Base-by-base conservation (phyloP, 2,329 filamentous ascomycete species). In the Penicillium vulpinum region DNA sequence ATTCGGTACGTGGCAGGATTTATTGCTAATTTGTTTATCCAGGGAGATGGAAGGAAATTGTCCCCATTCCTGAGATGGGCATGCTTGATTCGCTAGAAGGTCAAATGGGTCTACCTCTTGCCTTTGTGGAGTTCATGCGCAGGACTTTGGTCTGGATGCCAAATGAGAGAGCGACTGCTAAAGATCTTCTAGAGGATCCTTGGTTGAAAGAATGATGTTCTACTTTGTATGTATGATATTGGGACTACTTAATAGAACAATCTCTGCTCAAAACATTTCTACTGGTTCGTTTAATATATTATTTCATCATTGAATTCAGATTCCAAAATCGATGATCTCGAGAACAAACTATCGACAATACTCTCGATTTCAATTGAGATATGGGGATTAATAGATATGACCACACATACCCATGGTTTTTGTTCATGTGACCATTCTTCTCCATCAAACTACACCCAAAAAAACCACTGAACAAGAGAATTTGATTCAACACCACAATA, bases 141-240 rank as follows among this genome's bases (percentile, higher is more conserved):
- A 66, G 60, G 41, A 69, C 74, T 61, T 52, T 78, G 29, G 63
- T 66, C 43, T 78, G 75, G 76, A 48, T 67, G 11, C 73, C 74
- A 1, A 70, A 73, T 44, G 62, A 76, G 26, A 68, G 73, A 47
- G 59, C 62, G 22, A 72, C 70, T 2, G 73, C 75, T 7, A 70
- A 66, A 45, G 69, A 76, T 56, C 65, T 75, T 29, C 51, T 76
- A 1, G 36, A 69, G 15, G 70, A 77, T 54, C 68, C 70, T 44
- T 77, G 73, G 71, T 54, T 76, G 15, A 61, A 53, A n/a, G 16
- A 6, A 2, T 35, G 15, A 35, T 15, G 4, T 24, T 13, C 38
- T 24, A n/a, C n/a, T n/a, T n/a, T n/a, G n/a, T n/a, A 18, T 26
- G 38, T 21, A 44, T 13, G 3, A 43, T 35, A 11, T n/a, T 9